Conservation (phyloP, 345 rosid species). For the Rhodamnia rubescens region DNA sequence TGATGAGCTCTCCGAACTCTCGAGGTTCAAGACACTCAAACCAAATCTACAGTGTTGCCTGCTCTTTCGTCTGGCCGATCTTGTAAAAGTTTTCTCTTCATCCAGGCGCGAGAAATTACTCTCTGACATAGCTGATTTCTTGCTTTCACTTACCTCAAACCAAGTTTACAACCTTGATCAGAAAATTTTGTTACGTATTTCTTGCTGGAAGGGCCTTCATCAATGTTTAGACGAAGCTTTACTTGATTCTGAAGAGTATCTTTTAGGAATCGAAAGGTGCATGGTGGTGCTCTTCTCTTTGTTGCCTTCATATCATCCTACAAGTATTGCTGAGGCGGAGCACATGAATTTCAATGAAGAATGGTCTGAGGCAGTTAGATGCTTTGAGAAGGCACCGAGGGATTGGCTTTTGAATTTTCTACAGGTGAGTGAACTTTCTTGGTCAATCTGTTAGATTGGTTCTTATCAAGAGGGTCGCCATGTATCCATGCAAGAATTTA, state of each 20-base stretch:
- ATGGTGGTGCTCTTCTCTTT: slow-evolving; percentile 52
- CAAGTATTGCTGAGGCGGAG: slow-evolving; percentile 10
- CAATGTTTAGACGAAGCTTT: slow-evolving; percentile 62
- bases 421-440: slow-evolving; percentile 29
- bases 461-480: not conserved
- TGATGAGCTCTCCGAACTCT: slow-evolving; percentile 63
- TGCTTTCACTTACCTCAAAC: slow-evolving; percentile 30
- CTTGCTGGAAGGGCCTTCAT: slow-evolving; percentile 76
- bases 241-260: slow-evolving; percentile 41
- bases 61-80: slow-evolving; percentile 47
- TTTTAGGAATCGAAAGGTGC: slow-evolving; percentile 44
- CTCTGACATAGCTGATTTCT: slow-evolving; percentile 42
- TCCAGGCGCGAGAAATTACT: slow-evolving; percentile 72
- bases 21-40: slow-evolving; percentile 72
- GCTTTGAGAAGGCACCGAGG: slow-evolving; percentile 53
- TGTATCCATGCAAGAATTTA: not conserved
- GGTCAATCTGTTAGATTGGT: not conserved
- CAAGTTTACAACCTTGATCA: slow-evolving; percentile 28
- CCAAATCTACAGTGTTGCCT: slow-evolving; percentile 51
- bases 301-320: slow-evolving; percentile 39
- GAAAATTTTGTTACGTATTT: slow-evolving; percentile 41
- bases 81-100: slow-evolving; percentile 59
- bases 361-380: slow-evolving; percentile 56
- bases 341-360: slow-evolving; percentile 24
- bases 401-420: slow-evolving; percentile 68